These are phyloP conservation scores for Penicillium sp. DNA, from an alignment of 2,329 filamentous ascomycete species.

Conservation along the genomic window DNA sequence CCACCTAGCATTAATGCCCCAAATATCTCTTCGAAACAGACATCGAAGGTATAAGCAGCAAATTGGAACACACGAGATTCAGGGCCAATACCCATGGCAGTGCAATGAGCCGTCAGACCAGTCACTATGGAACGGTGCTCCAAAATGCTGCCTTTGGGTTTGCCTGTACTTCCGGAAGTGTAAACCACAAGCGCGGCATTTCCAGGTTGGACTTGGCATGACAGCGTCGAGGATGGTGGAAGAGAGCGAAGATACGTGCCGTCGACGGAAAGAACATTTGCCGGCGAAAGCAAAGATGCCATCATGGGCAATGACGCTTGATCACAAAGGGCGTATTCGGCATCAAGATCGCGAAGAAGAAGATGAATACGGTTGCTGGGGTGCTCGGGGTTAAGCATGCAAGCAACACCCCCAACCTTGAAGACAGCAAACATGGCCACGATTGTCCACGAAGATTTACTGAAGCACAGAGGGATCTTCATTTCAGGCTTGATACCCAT, in stretches of 20 bases:
- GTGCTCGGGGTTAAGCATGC: slow-evolving; percentile 50
- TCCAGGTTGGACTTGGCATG: not conserved
- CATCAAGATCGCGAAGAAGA: not conserved
- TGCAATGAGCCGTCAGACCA: slow-evolving; percentile 18
- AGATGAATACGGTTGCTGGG: not conserved
- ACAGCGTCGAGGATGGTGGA: not conserved
- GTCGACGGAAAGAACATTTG: not conserved
- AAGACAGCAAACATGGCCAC: slow-evolving; percentile 17
- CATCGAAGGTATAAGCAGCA: slow-evolving; percentile 25
- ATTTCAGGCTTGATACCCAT: slow-evolving; percentile 12
- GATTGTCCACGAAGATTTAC: slow-evolving; percentile 19
- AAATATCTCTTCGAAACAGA: slow-evolving; percentile 24
- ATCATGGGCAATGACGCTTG: not conserved
- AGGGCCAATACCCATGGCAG: slow-evolving; percentile 12
- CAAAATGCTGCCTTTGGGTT: slow-evolving; percentile 24
- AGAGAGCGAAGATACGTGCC: slow-evolving; percentile 15
- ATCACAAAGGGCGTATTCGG: not conserved
- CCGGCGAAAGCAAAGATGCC: not conserved
- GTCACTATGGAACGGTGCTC: slow-evolving; percentile 21
- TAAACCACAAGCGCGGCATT: slow-evolving; percentile 11
- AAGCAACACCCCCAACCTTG: slow-evolving; percentile 52
- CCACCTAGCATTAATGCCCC: slow-evolving; percentile 18
- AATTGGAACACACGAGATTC: slow-evolving; percentile 22
- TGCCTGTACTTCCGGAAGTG: slow-evolving; percentile 24
- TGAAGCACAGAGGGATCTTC: slow-evolving; percentile 14